Base-by-base conservation (phyloP, 306 rosid genomes). In the Ammopiptanthus mongolicus region DNA sequence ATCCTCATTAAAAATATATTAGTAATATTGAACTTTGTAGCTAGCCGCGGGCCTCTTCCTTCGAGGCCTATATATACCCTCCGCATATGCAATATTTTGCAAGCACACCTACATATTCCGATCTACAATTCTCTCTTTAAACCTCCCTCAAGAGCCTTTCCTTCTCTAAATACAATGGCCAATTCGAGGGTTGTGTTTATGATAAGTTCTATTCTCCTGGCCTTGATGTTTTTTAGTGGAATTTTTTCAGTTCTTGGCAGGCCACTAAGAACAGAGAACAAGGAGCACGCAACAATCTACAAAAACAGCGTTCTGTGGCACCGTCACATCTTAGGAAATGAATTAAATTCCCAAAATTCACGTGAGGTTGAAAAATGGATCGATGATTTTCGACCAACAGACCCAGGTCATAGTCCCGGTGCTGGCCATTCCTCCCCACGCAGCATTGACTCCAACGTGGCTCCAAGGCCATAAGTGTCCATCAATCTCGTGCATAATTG, bases 331-430 rank as follows among this genome's bases (percentile, higher is more conserved):
- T 53, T 84, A 22, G 60, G 51, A n/a, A 56, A 52, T 33, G 63
- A 37, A 33, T 50, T 15, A 14, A 34, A 22, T 33, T 53, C 56
- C 8, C 39, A 18, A 0, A 75, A 41, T 76, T 12, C 29, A 2
- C 21, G 7, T 41, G 56, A 14, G 62, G 34, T 56, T 15, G 78
- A 29, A 6, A 65, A 31, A 12, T 14, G 37, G 44, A 23, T 41
- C 8, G 92, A 84, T 8, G 91, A 87, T 78, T 84, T 75, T 44
- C 87, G 93, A 13, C 89, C 98, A 1, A 91, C 97, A 1, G 81
- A 82, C 0, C 96, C 97, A 0, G 97, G 98, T 52, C 95, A 94
- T 71, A 89, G 96, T 47, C 98, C 97, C 7, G 98, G 98, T 5
- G 97, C 89, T 10, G 98, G 98, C 4, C 94, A 87, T 76, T 75